Evolutionary conservation across 106 monocot species (phyloP).

Genomic region (Xerophyta viscosa): DNA sequence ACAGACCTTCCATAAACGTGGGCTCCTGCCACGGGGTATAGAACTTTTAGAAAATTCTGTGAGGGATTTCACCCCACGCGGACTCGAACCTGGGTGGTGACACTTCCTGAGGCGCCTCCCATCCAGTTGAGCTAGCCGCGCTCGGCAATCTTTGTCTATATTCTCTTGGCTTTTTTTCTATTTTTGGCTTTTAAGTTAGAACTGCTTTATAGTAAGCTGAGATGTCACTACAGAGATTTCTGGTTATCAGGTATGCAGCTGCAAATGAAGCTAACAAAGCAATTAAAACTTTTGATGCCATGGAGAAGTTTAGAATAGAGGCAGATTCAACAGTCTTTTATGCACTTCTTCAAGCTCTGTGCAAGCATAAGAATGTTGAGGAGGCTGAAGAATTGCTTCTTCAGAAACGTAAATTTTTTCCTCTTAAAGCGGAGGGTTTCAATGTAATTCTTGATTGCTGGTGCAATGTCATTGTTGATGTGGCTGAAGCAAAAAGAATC

Average conservation of each 20-base stretch:
- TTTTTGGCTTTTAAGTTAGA: no score
- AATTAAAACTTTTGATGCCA: conserved; percentile 59
- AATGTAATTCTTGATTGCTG: conserved; percentile 73
- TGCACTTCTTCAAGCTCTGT: conserved; percentile 61
- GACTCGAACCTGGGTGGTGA: no score
- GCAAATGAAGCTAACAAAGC: conserved; percentile 60
- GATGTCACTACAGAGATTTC: neutral
- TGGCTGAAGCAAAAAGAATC: conserved; percentile 72
- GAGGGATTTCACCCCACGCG: no score
- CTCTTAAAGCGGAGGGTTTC: conserved; percentile 66
- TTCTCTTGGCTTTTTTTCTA: neutral
- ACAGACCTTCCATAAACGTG: no score
- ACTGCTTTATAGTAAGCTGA: no score
- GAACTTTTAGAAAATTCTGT: no score
- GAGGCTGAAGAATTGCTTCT: conserved; percentile 87
- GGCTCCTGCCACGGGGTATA: no score
- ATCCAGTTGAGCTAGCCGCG: no score
- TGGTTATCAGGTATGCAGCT: conserved; percentile 51
- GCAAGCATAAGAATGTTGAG: conserved; percentile 71
- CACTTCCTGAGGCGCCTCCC: no score
- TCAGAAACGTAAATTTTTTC: conserved; percentile 45
- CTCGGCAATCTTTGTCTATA: no score
- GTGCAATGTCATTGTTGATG: conserved; percentile 63
- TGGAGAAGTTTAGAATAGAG: conserved; percentile 72
- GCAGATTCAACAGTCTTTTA: conserved; percentile 51